Conservation (phyloP, 176 grass and related monocot species). For the Aegilops tauschii region DNA sequence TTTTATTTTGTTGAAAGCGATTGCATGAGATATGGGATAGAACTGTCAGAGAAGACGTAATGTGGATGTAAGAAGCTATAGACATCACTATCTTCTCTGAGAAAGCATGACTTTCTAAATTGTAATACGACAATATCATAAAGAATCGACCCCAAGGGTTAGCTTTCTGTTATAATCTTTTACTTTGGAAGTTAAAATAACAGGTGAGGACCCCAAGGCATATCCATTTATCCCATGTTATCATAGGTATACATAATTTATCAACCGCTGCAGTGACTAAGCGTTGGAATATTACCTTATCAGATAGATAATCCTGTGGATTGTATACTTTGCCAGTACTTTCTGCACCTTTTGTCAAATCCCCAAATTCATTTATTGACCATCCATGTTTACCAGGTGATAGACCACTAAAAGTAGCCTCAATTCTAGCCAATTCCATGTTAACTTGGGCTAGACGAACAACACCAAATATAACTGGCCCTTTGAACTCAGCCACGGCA, state of each 20-base stretch:
- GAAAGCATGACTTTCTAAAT: not conserved
- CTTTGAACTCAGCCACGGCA: slow-evolving; percentile 94
- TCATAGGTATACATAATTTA: not conserved
- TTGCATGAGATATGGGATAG: not conserved
- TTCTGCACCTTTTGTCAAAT: slow-evolving; percentile 86
- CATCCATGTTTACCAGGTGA: slow-evolving; percentile 92
- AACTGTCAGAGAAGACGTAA: not conserved
- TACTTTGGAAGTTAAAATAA: not conserved
- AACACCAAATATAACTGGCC: slow-evolving; percentile 78
- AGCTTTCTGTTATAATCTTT: not conserved
- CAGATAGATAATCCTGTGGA: slow-evolving; percentile 40
- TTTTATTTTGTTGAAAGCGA: not conserved
- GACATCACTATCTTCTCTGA: not conserved
- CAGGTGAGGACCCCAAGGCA: not conserved
- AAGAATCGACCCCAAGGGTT: not conserved
- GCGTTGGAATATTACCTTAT: slow-evolving; percentile 50
- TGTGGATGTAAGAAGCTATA: not conserved
- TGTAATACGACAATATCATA: not conserved
- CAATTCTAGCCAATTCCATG: slow-evolving; percentile 86
- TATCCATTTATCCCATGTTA: not conserved
- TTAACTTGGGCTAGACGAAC: slow-evolving; percentile 92
- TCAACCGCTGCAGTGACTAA: not conserved
- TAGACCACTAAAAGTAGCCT: slow-evolving; percentile 89
- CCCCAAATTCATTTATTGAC: slow-evolving; percentile 94
- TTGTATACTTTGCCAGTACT: slow-evolving; percentile 84